These are phyloP conservation scores for Umbellularia californica DNA, from an alignment of 164 flowering plant species.

Conservation along the genomic window DNA sequence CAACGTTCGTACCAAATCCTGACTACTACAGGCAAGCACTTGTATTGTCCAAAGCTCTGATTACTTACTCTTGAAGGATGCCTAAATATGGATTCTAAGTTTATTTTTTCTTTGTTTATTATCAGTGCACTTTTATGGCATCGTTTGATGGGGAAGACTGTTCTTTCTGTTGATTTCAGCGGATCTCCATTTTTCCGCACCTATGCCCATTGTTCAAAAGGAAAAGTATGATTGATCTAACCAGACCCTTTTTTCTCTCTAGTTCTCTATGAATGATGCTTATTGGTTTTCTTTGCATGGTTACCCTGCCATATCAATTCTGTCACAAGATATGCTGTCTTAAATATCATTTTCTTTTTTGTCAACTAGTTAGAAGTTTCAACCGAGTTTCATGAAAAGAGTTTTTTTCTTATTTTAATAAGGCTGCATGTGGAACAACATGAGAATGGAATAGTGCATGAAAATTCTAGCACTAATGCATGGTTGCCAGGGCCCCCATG, in stretches of 20 bases:
- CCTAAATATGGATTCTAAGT: background rate
- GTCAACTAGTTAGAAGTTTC: background rate
- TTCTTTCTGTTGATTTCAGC: conserved; percentile 41
- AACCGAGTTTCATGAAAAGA: background rate
- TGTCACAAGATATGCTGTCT: background rate
- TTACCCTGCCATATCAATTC: background rate
- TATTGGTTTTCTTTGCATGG: background rate
- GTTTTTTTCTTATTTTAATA: too few relatives aligned
- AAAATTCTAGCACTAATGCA: background rate
- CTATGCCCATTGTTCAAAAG: conserved; percentile 88
- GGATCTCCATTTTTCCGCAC: conserved; percentile 57
- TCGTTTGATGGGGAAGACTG: conserved; percentile 82
- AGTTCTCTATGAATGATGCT: too few relatives aligned
- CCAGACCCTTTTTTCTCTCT: background rate
- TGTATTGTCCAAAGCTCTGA: conserved; percentile 2
- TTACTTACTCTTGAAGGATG: background rate
- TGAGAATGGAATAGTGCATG: background rate
- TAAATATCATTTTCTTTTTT: too few relatives aligned
- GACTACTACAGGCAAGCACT: conserved; percentile 70
- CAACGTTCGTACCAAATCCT: conserved; percentile 77
- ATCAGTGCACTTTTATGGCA: conserved; percentile 90
- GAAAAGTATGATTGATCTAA: conserved; percentile 46
- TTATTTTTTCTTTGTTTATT: conserved; percentile 5
- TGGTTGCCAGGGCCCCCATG: background rate
- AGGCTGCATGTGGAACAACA: background rate